Evolutionary conservation across 139 green algal genomes (phyloP).

Genomic region (Auxenochlorella protothecoides): DNA sequence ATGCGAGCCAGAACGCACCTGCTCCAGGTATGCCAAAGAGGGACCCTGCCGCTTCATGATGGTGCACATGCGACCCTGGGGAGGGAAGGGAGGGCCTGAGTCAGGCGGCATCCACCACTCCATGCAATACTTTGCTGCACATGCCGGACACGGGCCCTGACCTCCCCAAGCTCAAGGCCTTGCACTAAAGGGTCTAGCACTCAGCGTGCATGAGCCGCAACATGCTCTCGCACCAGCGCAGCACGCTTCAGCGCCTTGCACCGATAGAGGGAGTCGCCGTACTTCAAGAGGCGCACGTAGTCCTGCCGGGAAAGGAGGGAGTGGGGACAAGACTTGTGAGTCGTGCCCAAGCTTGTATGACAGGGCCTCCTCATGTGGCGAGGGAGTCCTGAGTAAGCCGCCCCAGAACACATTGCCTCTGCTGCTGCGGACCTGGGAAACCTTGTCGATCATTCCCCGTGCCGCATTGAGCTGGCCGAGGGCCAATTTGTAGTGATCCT

Average conservation of each 20-base stretch:
- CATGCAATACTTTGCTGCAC: no score
- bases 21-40: constrained; percentile 92
- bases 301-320: constrained; percentile 40
- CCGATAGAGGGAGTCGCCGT: constrained; percentile 95
- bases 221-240: constrained; percentile 53
- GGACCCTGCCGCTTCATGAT: constrained; percentile 94
- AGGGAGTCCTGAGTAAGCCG: no score
- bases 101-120: no score
- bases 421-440: constrained; percentile 59
- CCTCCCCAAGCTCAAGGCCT: no score
- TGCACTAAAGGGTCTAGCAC: no score
- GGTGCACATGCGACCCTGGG: constrained; percentile 95
- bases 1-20: constrained; percentile 31
- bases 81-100: not conserved
- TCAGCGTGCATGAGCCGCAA: no score
- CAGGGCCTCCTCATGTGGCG: no score
- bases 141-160: no score
- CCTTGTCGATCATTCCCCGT: constrained; percentile 84
- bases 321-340: no score
- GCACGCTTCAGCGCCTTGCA: constrained; percentile 98
- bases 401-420: not conserved
- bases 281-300: constrained; percentile 97
- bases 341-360: no score
- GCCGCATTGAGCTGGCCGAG: constrained; percentile 93
- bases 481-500: constrained; percentile 99